Base-by-base conservation (phyloP, 306 rosid species). In the Medicago lupulina region DNA sequence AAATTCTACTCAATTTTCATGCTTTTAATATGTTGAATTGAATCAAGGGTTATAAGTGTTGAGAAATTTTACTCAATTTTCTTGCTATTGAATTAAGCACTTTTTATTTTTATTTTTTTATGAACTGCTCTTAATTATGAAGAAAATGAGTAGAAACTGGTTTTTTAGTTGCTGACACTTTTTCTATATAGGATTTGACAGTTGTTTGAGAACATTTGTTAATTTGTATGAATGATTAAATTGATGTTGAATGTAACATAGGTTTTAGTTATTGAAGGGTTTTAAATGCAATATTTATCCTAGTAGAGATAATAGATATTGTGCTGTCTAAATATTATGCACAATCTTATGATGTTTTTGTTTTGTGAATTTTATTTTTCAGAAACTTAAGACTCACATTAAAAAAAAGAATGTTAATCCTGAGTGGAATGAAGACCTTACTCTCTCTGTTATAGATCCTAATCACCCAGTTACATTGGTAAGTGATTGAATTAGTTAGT, bases 371-470 rank as follows among this genome's bases (percentile, higher is more conserved):
- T 63, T 76, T 11, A 1, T 10, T 18, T 39, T 87, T 66, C 92
- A 95, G 99, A 95, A 87, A 84, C 85, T 92, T 17, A 95, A 95
- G 91, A 92, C 97, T 8, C 89, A 92, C 6, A 86, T 95, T 77
- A 88, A 89, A 41, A 89, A 84, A 55, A 92, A 87, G 90, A 91
- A 92, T 89, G 89, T 90, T 25, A 95, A 92, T 79, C 97, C 99
- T 1, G 96, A 81, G 83, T 95, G 99, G 99, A 88, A 95, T 74
- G 97, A 95, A 90, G 97, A 95, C 79, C 93, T 95, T 65, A 92
- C 99, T 4, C 92, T 95, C 44, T 89, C 99, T 57, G 62, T 95
- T 12, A 68, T 83, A 28, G 91, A 95, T 69, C 87, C 96, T 4
- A 75, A 82, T 70, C 36, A 63, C 18, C 85, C 83, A 0, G 65